Conservation (phyloP, 2,329 filamentous ascomycete species). For the Clarireedia sp. region DNA sequence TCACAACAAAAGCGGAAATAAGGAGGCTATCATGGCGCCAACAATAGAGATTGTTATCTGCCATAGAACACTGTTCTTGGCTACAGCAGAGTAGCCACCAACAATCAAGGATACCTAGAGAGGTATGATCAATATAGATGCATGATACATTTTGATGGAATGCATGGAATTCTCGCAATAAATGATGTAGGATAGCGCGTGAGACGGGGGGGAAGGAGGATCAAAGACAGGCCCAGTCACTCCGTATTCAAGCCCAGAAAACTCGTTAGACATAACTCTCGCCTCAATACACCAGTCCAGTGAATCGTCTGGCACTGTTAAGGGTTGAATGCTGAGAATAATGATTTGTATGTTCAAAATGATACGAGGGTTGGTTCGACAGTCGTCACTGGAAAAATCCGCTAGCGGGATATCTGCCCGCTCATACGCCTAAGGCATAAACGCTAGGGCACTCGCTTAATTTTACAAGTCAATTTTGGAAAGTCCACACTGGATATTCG, state of each 20-base stretch:
- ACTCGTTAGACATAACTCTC: not conserved
- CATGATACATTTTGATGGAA: not conserved
- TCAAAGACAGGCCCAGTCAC: not conserved
- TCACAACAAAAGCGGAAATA: conserved; percentile 7
- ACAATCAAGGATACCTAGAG: not conserved
- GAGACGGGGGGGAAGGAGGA: not conserved
- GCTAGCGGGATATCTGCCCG: conserved; percentile 1
- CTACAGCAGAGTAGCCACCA: not conserved
- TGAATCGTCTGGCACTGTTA: not conserved
- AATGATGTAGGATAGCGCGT: not conserved
- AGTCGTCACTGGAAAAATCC: conserved; percentile 4
- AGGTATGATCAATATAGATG: not conserved
- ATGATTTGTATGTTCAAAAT: not conserved
- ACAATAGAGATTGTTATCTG: not conserved
- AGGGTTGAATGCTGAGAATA: not conserved
- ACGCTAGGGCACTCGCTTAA: conserved; percentile 6
- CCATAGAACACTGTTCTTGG: conserved; percentile 5
- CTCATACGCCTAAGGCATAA: not conserved
- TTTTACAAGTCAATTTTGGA: not conserved
- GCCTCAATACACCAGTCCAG: not conserved
- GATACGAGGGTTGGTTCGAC: not conserved
- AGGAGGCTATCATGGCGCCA: not conserved
- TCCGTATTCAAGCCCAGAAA: not conserved
- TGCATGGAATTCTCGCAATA: not conserved
- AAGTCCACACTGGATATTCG: conserved; percentile 5